Evolutionary conservation across 2,329 filamentous ascomycete genomes (phyloP), one percentile per base, ranked within the genome.

Genomic region (Talaromyces marneffei): DNA sequence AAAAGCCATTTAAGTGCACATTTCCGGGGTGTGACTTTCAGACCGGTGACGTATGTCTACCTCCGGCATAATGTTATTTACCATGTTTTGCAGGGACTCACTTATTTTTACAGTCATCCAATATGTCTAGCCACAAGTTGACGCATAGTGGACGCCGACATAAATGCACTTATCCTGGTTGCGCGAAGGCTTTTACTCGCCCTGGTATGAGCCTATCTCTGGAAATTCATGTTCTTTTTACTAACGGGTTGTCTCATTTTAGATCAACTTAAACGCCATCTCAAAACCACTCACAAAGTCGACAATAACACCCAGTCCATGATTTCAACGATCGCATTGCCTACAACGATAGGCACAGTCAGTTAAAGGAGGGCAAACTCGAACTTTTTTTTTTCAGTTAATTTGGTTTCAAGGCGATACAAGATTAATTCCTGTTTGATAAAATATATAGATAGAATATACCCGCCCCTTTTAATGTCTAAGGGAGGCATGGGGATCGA

Each of bases 101-200:
- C 29, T 37, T 9, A 14, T 29, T 16, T 50, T 56, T 14, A 7
- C 46, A 77, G 75, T 78, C 75, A 23, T 78, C 75, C 6, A 78
- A 78, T 61, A 78, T 78, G 76, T 78, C 76, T 1, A 78, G 76
- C 35, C 76, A 78, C 60, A 72, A 75, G 65, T 66, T 78, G 29
- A 78, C 76, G 2, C 76, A 78, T 61, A 75, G 74, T 29, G 75
- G 76, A 64, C 73, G 76, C 40, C 73, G 69, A 67, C 75, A 78
- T 44, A 78, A 75, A 68, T 78, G 76, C 62, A 62, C 66, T 25
- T 73, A 69, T 58, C 71, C 70, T 0, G 74, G 74, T 5, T 78
- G 76, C 61, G 71, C 68, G 18, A 78, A 78, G 64, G 78, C 75
- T 53, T 78, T 78, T 62, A 78, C 76, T 57, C 72, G 76, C 59